phyloP scores from a whole-genome alignment of 1,284 basidiomycete species.

The Xanthoconium separans region DNA sequence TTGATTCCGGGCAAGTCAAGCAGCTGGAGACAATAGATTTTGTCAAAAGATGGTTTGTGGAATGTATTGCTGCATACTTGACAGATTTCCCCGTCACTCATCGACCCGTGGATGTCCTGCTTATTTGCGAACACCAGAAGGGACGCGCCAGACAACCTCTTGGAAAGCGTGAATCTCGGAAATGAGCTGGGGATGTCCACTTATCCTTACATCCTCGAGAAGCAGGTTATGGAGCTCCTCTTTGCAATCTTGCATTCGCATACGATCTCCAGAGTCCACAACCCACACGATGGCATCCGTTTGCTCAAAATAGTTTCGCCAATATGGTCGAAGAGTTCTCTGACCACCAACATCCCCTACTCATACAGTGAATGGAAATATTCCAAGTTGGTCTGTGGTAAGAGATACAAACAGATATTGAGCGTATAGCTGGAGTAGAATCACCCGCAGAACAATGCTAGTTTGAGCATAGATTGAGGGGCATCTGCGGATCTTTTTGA shows the following conservation, averaged over 20 bases:
- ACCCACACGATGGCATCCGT: slow-evolving; percentile 99
- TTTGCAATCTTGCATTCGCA: slow-evolving; percentile 88
- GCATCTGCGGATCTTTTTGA: slow-evolving; percentile 17
- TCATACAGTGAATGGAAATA: slow-evolving; percentile 6
- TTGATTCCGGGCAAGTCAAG: slow-evolving; percentile 76
- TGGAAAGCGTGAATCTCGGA: slow-evolving; percentile 19
- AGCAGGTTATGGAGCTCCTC: slow-evolving; percentile 85
- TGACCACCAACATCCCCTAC: slow-evolving; percentile 99
- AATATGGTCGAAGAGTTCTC: slow-evolving; percentile 92
- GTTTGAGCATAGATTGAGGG: slow-evolving; percentile 22
- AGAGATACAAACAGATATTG: slow-evolving; percentile 77
- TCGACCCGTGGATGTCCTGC: slow-evolving; percentile 89
- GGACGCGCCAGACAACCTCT: slow-evolving; percentile 93
- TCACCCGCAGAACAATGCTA: slow-evolving; percentile 19
- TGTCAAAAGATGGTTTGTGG: slow-evolving; percentile 10
- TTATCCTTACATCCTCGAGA: slow-evolving; percentile 79
- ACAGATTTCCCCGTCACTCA: slow-evolving; percentile 81
- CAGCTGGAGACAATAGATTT: slow-evolving; percentile 46
- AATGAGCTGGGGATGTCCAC: slow-evolving; percentile 4
- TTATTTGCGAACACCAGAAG: slow-evolving; percentile 99
- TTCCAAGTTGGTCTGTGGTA: slow-evolving; percentile 9
- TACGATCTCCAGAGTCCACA: slow-evolving; percentile 90
- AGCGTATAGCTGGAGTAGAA: slow-evolving; percentile 74
- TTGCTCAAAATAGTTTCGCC: slow-evolving; percentile 99
- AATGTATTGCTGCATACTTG: slow-evolving; percentile 52